These are phyloP conservation scores for Stachybotrys echinatus DNA, from an alignment of 2,329 filamentous ascomycete species.

Conservation along the genomic window DNA sequence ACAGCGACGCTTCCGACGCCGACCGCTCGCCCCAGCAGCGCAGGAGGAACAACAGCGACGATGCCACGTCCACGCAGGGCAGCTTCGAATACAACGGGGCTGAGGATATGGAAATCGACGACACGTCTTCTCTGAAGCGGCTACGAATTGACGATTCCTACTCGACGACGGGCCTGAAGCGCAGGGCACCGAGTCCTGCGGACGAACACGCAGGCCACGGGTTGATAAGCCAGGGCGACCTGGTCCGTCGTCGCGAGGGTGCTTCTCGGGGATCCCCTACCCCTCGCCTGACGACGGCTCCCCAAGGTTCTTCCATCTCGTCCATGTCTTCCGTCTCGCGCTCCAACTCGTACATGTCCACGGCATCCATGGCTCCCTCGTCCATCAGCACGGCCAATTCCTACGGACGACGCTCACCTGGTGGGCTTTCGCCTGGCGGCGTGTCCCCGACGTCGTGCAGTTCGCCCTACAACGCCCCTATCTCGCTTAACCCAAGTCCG, in stretches of 20 bases:
- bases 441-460: constrained; percentile 44
- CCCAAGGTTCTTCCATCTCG: constrained; percentile 37
- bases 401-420: constrained; percentile 42
- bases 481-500: constrained; percentile 45
- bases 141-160: constrained; percentile 44
- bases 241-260: constrained; percentile 42
- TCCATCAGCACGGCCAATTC: constrained; percentile 38
- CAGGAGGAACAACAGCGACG: constrained; percentile 48
- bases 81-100: constrained; percentile 33
- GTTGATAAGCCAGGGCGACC: constrained; percentile 34
- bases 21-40: constrained; percentile 43
- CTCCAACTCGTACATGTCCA: constrained; percentile 43
- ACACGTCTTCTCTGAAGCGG: constrained; percentile 43
- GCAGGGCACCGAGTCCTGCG: constrained; percentile 50
- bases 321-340: constrained; percentile 38
- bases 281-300: constrained; percentile 40
- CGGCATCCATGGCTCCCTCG: constrained; percentile 34
- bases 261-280: constrained; percentile 47
- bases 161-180: constrained; percentile 42
- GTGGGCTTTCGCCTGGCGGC: constrained; percentile 39
- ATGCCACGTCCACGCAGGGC: constrained; percentile 38
- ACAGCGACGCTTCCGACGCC: constrained; percentile 36
- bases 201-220: constrained; percentile 38
- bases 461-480: constrained; percentile 44
- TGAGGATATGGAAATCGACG: constrained; percentile 47